Base-by-base conservation (phyloP, 2,329 filamentous ascomycete species). In the Teratosphaeria zuluensis region DNA sequence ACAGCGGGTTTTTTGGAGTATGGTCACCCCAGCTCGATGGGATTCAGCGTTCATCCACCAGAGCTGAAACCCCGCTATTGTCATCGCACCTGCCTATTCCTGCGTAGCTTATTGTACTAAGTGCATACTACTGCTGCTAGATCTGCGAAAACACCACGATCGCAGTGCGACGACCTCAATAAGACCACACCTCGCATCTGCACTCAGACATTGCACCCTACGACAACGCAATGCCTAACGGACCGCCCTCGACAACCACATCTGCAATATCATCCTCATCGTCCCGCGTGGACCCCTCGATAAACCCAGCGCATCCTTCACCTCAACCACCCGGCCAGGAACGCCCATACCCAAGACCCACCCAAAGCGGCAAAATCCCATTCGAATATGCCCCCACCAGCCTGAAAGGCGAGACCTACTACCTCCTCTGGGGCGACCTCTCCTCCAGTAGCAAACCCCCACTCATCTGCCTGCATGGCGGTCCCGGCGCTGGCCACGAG, bases 391-490 rank as follows among this genome's bases (percentile, higher is more conserved):
- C 70, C 9, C 54, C 58, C 14, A 70, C 73, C 28, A 69, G 69
- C n/a, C 65, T 72, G 35, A 63, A 69, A 19, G 72, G 70, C 52
- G 64, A 73, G 55, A 78, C 75, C n/a, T 72, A 68, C 64, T 77
- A 76, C 64, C 67, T 67, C 38, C 59, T 76, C 51, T 72, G 70
- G 63, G 76, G 76, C 30, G 63, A 72, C 52, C 63, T 76, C 21
- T 64, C 64, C 4, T 62, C 65, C 19, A 52, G 56, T 30, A 60
- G 60, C 4, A 64, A 42, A 1, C 35, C 62, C 30, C 74, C 69
- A 11, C 59, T 78, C 6, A 69, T 78, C 21, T 65, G 67, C 38
- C 63, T 77, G 11, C 77, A 80, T 63, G 77, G 78, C 56, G 78
- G 78, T 0, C 77, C 77, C 1, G 79, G 79, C n/a, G 72, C 73